These are phyloP conservation scores for Alternaria gansuensis DNA, from an alignment of 2,329 filamentous ascomycete species.

Conservation along the genomic window DNA sequence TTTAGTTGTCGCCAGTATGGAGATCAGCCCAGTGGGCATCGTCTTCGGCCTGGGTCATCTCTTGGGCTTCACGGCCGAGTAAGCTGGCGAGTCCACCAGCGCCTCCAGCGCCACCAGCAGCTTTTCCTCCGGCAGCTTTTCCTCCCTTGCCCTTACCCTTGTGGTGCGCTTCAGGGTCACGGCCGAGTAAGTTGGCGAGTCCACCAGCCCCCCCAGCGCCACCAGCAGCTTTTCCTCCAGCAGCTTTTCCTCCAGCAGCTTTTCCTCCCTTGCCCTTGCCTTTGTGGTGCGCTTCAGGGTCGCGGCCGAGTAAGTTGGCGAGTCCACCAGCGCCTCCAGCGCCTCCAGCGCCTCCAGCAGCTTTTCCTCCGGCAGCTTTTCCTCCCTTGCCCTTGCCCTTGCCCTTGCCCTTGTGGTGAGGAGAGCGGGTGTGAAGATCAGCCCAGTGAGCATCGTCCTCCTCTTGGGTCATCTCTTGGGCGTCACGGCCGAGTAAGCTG, in stretches of 20 bases:
- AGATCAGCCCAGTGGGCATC: constrained; percentile 1
- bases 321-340: neutral
- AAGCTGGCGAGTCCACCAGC: neutral
- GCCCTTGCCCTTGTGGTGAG: constrained; percentile 21
- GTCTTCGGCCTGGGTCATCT: neutral
- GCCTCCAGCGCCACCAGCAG: neutral
- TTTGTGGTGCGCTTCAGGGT: constrained; percentile 15
- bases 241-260: constrained; percentile 12
- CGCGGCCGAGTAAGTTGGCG: constrained; percentile 1
- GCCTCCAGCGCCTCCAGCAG: neutral
- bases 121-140: too few species aligned
- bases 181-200: neutral
- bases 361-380: constrained; percentile 10
- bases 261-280: constrained; percentile 23
- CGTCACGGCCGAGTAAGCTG: constrained; percentile 9
- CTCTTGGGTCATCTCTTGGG: constrained; percentile 11
- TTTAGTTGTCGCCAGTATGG: constrained; percentile 6
- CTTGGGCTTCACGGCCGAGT: constrained; percentile 2
- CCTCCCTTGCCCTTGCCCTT: constrained; percentile 15
- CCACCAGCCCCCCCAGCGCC: neutral
- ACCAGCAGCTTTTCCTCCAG: neutral
- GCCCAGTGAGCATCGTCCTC: constrained; percentile 24
- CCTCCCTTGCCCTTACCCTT: constrained; percentile 25
- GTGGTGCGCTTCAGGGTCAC: constrained; percentile 9
- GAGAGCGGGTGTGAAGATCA: constrained; percentile 22